Evolutionary conservation across 2,329 filamentous ascomycete genomes (phyloP), one percentile per base, ranked within the genome.

Genomic region (Lecanicillium sp.): DNA sequence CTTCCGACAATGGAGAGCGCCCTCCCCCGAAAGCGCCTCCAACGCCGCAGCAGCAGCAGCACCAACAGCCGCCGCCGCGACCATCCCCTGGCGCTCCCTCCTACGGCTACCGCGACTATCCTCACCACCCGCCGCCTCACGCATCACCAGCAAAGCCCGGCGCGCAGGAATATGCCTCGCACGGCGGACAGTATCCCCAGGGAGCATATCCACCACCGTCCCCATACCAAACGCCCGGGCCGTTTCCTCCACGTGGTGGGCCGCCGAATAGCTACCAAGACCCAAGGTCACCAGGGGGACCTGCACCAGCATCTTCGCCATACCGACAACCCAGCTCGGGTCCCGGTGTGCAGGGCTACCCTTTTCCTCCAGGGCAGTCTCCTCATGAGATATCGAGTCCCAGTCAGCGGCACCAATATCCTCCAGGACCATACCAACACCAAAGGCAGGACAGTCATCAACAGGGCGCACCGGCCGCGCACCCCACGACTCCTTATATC

Each of bases 101-200:
- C 28, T 70, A 69, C 43, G 56, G 59, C 10, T 74, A 74, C 52
- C 66, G 67, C 54, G 74, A 77, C 35, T 76, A 71, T 45, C 54
- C 51, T 46, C 66, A 68, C 44, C 53, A 59, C 25, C 53, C 57
- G 10, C 71, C 72, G 30, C 62, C 58, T 19, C 73, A 74, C 33
- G 61, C 62, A 14, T 76, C 73, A 5, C 72, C 71, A 13, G 58
- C 62, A 32, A 64, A 65, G 31, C 56, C 64, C n/a, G 50, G 62
- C 25, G 58, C 63, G 28, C 66, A 64, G 44, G 72, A 77, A 27
- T 75, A 58, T 48, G 46, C 49, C 33, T 53, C 53, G n/a, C 55
- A 52, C 25, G 37, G 48, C 11, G 46, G 49, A 7, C 51, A 47
- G 17, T 48, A 40, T 44, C 53, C 49, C 45, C 50, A 54, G 9